Evolutionary conservation across 305 asterid genomes (phyloP).

Genomic region (Plantago coronopus): DNA sequence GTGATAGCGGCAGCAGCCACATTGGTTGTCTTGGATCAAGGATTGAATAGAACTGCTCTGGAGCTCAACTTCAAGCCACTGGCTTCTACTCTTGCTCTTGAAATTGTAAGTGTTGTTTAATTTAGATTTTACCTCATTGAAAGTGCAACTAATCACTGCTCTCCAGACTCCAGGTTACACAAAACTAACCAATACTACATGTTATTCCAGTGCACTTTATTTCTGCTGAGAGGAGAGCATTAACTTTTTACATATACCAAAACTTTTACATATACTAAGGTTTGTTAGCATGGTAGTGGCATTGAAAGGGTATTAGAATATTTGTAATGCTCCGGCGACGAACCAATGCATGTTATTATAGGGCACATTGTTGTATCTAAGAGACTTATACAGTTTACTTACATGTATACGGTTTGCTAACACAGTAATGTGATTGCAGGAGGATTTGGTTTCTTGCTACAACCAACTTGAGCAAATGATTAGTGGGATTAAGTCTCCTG

Average conservation of each 20-base stretch:
- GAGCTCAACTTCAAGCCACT: constrained; percentile 31
- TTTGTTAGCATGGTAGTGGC: too few species aligned
- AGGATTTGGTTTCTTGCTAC: constrained; percentile 47
- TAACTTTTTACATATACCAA: too few species aligned
- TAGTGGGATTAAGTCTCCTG: constrained; percentile 29
- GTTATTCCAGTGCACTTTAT: too few species aligned
- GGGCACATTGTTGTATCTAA: too few species aligned
- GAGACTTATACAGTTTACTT: too few species aligned
- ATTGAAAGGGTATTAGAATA: too few species aligned
- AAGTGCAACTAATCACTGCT: too few species aligned
- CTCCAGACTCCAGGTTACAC: too few species aligned
- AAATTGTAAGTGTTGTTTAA: constrained; percentile 36
- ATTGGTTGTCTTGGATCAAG: constrained; percentile 46
- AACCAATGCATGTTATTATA: too few species aligned
- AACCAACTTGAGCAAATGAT: constrained; percentile 31
- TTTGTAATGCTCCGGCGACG: background rate
- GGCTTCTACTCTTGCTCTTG: constrained; percentile 24
- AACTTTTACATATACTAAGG: too few species aligned
- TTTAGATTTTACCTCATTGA: background rate
- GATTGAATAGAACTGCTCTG: constrained; percentile 36
- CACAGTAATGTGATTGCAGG: constrained; percentile 35
- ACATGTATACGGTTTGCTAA: background rate
- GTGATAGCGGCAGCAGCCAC: constrained; percentile 69
- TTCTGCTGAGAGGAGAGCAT: too few species aligned
- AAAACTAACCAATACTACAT: too few species aligned